Evolutionary conservation across 106 monocot genomes (phyloP).

Genomic region (Gastrodia elata): DNA sequence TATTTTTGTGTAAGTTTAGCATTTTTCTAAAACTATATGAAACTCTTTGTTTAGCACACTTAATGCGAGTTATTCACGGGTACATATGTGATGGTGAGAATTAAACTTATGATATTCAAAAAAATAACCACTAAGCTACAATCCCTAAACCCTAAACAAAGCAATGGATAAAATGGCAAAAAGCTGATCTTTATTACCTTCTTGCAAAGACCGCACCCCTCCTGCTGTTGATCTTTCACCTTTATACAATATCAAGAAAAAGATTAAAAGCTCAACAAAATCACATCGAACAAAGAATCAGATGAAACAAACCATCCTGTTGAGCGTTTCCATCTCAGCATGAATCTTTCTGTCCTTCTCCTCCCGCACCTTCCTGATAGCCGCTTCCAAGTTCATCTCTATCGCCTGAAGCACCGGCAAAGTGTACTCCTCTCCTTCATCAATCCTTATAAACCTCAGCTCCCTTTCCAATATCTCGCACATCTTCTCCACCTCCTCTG

Average conservation of each 20-base stretch:
- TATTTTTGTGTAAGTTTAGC: no score
- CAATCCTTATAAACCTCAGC: slow-evolving; percentile 62
- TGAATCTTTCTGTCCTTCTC: slow-evolving; percentile 9
- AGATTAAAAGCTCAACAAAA: neutral
- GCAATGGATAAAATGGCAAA: neutral
- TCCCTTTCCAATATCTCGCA: slow-evolving; percentile 60
- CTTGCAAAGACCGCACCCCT: neutral
- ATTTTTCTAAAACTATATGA: no score
- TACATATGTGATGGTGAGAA: no score
- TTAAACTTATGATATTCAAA: no score
- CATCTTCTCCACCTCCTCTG: slow-evolving; percentile 38
- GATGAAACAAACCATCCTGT: neutral
- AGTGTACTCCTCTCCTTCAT: slow-evolving; percentile 49
- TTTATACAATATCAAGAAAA: neutral
- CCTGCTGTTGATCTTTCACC: neutral
- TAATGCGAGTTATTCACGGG: no score
- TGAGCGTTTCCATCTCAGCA: neutral
- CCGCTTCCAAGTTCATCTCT: slow-evolving; percentile 59
- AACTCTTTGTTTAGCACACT: no score
- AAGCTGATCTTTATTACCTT: neutral
- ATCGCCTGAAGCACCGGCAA: slow-evolving; percentile 37
- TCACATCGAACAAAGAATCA: neutral
- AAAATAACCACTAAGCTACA: neutral
- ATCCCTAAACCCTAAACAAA: no score
- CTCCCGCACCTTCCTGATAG: slow-evolving; percentile 27